phyloP scores from a whole-genome alignment of 1,284 basidiomycete genomes.

The Cryptococcus sp. region DNA sequence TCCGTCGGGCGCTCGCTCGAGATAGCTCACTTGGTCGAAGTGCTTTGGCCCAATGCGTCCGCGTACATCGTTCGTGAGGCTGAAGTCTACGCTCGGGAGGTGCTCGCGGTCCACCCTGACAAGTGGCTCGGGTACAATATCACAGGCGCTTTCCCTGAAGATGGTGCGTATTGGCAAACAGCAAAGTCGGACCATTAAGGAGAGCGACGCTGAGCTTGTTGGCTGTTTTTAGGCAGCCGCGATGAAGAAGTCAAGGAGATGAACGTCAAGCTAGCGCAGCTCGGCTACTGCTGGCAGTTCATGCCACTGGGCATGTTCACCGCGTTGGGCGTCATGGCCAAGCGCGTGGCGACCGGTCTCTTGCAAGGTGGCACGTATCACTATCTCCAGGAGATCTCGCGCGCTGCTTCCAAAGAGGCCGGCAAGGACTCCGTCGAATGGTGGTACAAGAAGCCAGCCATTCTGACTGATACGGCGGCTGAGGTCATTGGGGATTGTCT shows the following conservation, averaged over 20 bases:
- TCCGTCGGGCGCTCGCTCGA: slow-evolving; percentile 79
- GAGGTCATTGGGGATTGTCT: slow-evolving; percentile 6
- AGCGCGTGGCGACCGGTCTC: not conserved
- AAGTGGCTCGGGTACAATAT: slow-evolving; percentile 23
- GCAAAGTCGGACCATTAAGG: too few species aligned
- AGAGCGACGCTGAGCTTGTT: too few species aligned
- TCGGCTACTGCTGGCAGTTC: slow-evolving; percentile 20
- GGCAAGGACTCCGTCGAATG: slow-evolving; percentile 3
- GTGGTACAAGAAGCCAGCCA: slow-evolving; percentile 6
- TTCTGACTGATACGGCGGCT: not conserved
- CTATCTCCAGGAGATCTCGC: slow-evolving; percentile 1
- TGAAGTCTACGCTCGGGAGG: slow-evolving; percentile 5
- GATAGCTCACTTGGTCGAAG: slow-evolving; percentile 81
- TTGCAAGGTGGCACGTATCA: slow-evolving; percentile 3
- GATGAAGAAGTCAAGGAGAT: slow-evolving; percentile 13
- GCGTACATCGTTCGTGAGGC: slow-evolving; percentile 6
- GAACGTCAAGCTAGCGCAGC: slow-evolving; percentile 8
- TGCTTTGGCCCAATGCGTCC: slow-evolving; percentile 62
- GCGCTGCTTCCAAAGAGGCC: not conserved
- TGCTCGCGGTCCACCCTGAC: slow-evolving; percentile 7
- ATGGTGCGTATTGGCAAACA: slow-evolving; percentile 17
- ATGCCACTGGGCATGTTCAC: slow-evolving; percentile 13
- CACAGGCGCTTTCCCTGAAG: slow-evolving; percentile 13
- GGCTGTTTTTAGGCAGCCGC: not conserved
- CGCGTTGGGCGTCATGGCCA: slow-evolving; percentile 1